Conservation (phyloP, 768 basidiomycete species). For the Candolleomyces aberdarensis region DNA sequence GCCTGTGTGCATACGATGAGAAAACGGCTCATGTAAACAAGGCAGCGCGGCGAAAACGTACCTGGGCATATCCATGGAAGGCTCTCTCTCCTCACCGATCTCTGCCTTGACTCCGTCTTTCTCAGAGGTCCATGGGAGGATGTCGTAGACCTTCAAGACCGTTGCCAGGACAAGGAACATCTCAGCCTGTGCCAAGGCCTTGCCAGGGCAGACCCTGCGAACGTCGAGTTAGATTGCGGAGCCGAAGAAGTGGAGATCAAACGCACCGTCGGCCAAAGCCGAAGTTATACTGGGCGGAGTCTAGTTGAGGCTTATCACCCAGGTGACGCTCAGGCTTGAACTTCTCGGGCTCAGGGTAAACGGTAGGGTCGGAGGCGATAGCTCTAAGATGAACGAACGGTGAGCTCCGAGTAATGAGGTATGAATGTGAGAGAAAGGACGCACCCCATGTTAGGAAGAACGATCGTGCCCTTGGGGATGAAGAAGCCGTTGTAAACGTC, state of each 20-base stretch:
- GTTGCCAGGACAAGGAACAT: conserved; percentile 1
- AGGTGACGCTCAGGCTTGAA: conserved; percentile 2
- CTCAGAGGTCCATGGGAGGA: background rate
- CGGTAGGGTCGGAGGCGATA: background rate
- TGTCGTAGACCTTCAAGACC: conserved; percentile 1
- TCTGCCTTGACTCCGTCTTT: background rate
- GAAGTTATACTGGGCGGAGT: background rate
- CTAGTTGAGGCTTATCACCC: background rate
- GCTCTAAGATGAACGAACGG: background rate
- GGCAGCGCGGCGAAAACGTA: background rate
- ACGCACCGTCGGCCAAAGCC: background rate
- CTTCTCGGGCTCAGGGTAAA: background rate
- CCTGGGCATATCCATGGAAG: conserved; percentile 2
- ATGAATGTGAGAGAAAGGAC: background rate
- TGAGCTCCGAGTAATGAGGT: background rate
- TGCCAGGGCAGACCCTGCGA: background rate
- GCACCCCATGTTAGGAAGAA: background rate
- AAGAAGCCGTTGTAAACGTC: conserved; percentile 1
- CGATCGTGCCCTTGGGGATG: background rate
- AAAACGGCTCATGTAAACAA: background rate
- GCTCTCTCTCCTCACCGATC: background rate
- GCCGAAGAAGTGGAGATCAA: background rate
- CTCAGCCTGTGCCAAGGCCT: conserved; percentile 1
- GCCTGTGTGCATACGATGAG: background rate
- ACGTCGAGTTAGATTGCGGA: background rate